These are phyloP conservation scores for Cytospora schulzeri DNA, from an alignment of 2,329 filamentous ascomycete genomes.

Conservation along the genomic window DNA sequence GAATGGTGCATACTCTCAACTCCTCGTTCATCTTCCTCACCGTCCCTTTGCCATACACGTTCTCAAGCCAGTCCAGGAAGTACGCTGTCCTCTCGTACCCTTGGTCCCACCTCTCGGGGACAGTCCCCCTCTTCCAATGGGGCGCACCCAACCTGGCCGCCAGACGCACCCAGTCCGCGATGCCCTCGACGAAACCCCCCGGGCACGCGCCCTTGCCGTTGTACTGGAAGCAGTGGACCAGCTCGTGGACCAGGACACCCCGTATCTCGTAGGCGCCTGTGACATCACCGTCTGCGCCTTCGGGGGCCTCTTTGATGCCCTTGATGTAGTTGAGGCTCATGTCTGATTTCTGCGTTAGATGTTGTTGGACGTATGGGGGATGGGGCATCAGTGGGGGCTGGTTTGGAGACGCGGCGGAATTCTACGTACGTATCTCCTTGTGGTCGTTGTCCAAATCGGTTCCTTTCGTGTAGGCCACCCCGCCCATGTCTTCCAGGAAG, in stretches of 20 bases:
- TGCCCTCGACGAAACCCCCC: slow-evolving; percentile 82
- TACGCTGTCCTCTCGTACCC: slow-evolving; percentile 92
- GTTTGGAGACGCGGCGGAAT: too few relatives aligned
- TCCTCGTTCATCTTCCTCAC: slow-evolving; percentile 68
- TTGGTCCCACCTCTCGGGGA: slow-evolving; percentile 71
- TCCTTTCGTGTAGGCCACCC: slow-evolving; percentile 82
- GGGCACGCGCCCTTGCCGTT: slow-evolving; percentile 64
- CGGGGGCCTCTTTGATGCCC: slow-evolving; percentile 39
- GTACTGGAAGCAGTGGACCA: slow-evolving; percentile 94
- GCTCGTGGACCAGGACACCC: slow-evolving; percentile 87
- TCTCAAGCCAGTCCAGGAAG: slow-evolving; percentile 85
- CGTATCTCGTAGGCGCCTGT: slow-evolving; percentile 61
- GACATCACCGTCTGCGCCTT: slow-evolving; percentile 40
- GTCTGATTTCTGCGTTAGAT: slow-evolving; percentile 87
- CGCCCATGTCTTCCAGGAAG: slow-evolving; percentile 75
- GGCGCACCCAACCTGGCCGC: slow-evolving; percentile 72
- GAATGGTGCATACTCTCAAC: slow-evolving; percentile 52
- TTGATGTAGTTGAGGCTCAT: slow-evolving; percentile 77
- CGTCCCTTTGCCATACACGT: slow-evolving; percentile 60
- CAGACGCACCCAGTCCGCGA: slow-evolving; percentile 90
- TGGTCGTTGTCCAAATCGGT: slow-evolving; percentile 26
- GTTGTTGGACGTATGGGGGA: slow-evolving; percentile 62
- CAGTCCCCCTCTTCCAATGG: slow-evolving; percentile 72
- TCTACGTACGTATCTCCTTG: slow-evolving; percentile 26
- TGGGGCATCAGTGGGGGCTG: slow-evolving; percentile 55